Base-by-base conservation (phyloP, 179 eudicot species). In the Heliamphora pulchella region DNA sequence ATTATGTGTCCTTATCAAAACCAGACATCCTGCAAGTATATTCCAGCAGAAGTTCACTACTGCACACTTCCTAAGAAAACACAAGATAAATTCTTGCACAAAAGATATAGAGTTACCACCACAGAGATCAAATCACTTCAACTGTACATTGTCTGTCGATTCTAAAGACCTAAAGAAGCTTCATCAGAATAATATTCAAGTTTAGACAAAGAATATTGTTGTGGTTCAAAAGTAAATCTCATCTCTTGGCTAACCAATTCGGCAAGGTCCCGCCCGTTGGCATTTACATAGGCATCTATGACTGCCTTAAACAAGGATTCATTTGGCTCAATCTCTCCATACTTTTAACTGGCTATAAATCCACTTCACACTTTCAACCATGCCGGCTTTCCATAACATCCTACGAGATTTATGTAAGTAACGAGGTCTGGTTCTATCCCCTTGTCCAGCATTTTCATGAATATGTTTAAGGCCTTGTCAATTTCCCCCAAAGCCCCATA, bases 361-460 rank as follows among this genome's bases (percentile, higher is more conserved):
- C 67, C 97, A 82, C 78, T 90, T 92, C 76, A 94, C 90, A 50
- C 94, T 97, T 84, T 90, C 98, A 17, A 92, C 81, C 94, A 94
- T 94, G 20, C 88, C 89, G 9, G 92, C 92, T 85, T 85, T 22
- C 97, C 95, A 75, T 94, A 94, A 77, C 98, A 94, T 48, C 84
- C 83, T 17, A 91, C 91, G 50, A 94, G 91, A 87, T 84, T 76
- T 46, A 90, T 87, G 18, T 85, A 87, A 43, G 98, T 94, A 51
- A 92, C 90, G 43, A 84, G 9, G 53, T 90, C 94, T 0, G 95
- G 91, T 78, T 87, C 78, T 66, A 88, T 31, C 53, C 94, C 97
- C 74, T 87, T 89, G 67, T 92, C 97, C 85, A 91, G 95, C 95
- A 94, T 94, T 84, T 84, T 88, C 97, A 90, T 92, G 71, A 87